Percentiles rank a stretch among this genome's conserved stretches.
These are phyloP conservation scores for Mycena albidolilacea DNA, from an alignment of 768 basidiomycete genomes.

Conservation along the genomic window DNA sequence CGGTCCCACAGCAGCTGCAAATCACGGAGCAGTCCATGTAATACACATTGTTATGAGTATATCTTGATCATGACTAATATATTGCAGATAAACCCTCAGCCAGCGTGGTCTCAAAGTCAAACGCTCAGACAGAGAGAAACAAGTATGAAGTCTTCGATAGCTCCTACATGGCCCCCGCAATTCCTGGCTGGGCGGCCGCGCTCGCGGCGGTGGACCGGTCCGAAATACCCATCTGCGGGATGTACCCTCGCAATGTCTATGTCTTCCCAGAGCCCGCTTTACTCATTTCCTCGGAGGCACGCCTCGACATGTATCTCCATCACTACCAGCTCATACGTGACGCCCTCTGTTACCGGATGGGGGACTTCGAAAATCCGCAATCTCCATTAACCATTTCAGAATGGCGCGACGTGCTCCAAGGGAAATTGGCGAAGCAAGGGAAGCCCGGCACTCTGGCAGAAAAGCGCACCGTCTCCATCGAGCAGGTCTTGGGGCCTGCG, in stretches of 20 bases:
- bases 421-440: conserved; percentile 3
- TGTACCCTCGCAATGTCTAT: not conserved
- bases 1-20: no score
- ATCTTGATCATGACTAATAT: no score
- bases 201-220: not conserved
- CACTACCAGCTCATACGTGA: not conserved
- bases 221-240: not conserved
- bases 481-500: conserved; percentile 5
- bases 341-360: not conserved
- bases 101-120: no score
- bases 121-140: no score
- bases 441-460: not conserved
- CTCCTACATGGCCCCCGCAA: not conserved
- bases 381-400: no score
- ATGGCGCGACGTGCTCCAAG: not conserved
- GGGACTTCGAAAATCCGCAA: not conserved
- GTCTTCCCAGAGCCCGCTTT: conserved; percentile 17
- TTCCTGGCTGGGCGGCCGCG: not conserved
- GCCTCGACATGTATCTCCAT: not conserved
- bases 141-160: no score
- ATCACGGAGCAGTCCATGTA: no score
- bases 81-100: no score
- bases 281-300: not conserved
- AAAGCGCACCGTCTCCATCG: not conserved
- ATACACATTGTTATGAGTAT: no score